Percentiles rank a stretch among this genome's conserved stretches.
phyloP scores from a whole-genome alignment of 2,329 filamentous ascomycete genomes.

The Ophiostoma sp. region DNA sequence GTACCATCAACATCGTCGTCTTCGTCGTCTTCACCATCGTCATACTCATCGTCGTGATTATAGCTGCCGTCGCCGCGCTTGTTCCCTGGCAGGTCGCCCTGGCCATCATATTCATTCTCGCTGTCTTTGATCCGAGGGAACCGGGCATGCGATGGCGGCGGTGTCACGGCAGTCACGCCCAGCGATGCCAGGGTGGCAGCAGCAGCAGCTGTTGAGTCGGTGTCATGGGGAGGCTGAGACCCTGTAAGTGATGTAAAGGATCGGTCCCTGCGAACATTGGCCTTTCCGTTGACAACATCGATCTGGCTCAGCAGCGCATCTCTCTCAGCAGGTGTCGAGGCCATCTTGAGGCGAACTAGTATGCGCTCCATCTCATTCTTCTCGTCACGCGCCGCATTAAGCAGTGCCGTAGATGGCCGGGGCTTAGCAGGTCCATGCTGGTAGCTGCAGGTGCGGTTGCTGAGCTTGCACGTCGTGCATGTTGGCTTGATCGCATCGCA shows the following conservation, averaged over 20 bases:
- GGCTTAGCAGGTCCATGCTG: conserved; percentile 18
- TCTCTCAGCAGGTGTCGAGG: background rate
- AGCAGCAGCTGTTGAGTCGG: background rate
- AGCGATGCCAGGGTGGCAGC: background rate
- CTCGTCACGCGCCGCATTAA: conserved; percentile 20
- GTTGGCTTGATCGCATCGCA: conserved; percentile 22
- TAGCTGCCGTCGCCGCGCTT: background rate
- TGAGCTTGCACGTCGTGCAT: conserved; percentile 19
- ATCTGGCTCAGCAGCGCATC: conserved; percentile 15
- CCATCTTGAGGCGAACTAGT: conserved; percentile 19
- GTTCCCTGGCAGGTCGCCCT: background rate
- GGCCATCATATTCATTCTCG: conserved; percentile 1
- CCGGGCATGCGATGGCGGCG: background rate
- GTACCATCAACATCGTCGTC: conserved; percentile 1
- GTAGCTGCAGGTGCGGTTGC: conserved; percentile 23
- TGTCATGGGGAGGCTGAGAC: background rate
- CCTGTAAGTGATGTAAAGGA: background rate
- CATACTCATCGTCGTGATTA: conserved; percentile 9
- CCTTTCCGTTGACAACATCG: conserved; percentile 16
- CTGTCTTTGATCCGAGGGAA: conserved; percentile 4
- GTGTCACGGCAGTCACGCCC: conserved; percentile 6
- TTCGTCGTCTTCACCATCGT: conserved; percentile 8
- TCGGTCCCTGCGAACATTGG: background rate
- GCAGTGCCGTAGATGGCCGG: conserved; percentile 22
- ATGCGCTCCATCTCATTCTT: conserved; percentile 18